Base-by-base conservation (phyloP, 495 filamentous ascomycete genomes). In the Penicillium verhagenii region DNA sequence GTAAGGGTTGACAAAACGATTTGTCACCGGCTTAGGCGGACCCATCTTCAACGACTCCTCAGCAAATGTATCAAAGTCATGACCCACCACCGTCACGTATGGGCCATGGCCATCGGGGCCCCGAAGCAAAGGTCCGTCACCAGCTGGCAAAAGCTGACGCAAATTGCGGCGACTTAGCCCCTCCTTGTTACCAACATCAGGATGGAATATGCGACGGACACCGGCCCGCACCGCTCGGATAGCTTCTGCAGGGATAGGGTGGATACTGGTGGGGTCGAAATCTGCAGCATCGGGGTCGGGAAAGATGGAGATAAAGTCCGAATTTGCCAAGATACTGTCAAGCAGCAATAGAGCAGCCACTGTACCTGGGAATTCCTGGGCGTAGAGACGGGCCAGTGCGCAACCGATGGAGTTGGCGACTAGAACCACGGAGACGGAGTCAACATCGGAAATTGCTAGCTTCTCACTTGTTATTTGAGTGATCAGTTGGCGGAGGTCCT, bases 271-370 rank as follows among this genome's bases (percentile, higher is more conserved):
- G 0, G 67, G 60, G 47, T 82, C 70, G 56, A 86, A 86, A 4
- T 29, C 67, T 5, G 70, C 57, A 0, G 65, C 66, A 52, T 83
- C 79, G 2, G 85, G 85, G 57, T 88, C 77, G 1, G 83, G 85
- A 61, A 82, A 84, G 11, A 85, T 54, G 7, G 79, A 81, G 5
- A 82, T 73, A 38, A 81, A 83, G 56, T 87, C 77, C 4, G 73
- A 75, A 61, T 85, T 84, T 4, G 82, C 79, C 59, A 87, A 79
- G 64, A 84, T 80, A 29, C 79, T 82, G 61, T 88, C 85, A 0
- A 88, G 78, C 3, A 87, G 70, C n/a, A 87, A 51, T 0, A 81
- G 65, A 1, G 68, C 83, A 1, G 64, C 66, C 3, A 82, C 75
- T 9, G 66, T 66, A 14, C 70, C 65, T 0, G 78, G 74, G 54